Evolutionary conservation across 1,284 basidiomycete genomes (phyloP), one percentile per base, ranked within the genome.

Genomic region (Naganishia sp.): DNA sequence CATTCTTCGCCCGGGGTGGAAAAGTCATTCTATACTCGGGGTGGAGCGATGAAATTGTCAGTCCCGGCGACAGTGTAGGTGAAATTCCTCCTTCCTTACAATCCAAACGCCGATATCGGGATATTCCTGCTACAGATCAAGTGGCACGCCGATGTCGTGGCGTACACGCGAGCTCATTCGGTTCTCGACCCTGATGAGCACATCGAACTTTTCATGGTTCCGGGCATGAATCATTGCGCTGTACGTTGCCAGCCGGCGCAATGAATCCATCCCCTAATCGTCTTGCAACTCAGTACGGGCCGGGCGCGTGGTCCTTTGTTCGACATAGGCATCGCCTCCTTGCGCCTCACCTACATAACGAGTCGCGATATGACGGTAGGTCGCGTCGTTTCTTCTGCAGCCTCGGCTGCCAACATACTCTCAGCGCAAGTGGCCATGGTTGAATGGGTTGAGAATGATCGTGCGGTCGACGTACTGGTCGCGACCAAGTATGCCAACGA

Each of bases 131-230:
- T 10, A 15, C n/a, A 61, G 58, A 51, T 61, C 58, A 51, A 61
- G 23, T 61, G 58, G 58, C 50, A 61, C 23, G 39, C 35, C 23
- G 47, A 61, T 35, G 35, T 61, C 17, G 46, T 61, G 71, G 47
- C 58, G n/a, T 71, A 70, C 62, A 76, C 71, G 56, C 67, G 69
- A 11, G 70, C 70, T 9, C 66, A 73, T 35, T 72, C 72, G 49
- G 63, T 68, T 3, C 51, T 72, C 52, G 69, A 72, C 47, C 71
- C 80, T 25, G 74, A 78, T 58, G 71, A 77, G 51, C 77, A 75
- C 69, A 82, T 81, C 71, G 75, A 77, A 11, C 75, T 82, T n/a
- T 82, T 81, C 72, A 71, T 77, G 42, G 76, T 82, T n/a, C 79
- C 80, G 1, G 82, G 81, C 0, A 82, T 83, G 81, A 68, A 69